Base-by-base conservation (phyloP, 768 basidiomycete species). In the Fomitopsis serialis region DNA sequence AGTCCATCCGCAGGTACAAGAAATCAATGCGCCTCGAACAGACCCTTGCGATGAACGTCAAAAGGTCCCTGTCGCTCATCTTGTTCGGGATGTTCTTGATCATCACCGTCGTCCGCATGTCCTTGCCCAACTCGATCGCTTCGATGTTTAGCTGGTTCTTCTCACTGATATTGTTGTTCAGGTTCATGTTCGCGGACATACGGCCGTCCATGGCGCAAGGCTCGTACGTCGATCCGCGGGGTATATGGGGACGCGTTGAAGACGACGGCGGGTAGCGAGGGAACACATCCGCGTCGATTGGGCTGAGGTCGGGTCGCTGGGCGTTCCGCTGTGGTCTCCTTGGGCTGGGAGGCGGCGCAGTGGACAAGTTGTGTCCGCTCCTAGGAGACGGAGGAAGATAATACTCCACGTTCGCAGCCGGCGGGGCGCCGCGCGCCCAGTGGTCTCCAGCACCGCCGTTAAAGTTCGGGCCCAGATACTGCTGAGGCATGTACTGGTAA, bases 21-120 rank as follows among this genome's bases (percentile, higher is more conserved):
- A 94, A 93, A 69, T 94, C 92, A 55, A 89, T 87, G 52, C 76
- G 76, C 40, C 87, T 74, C n/a, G 82, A 80, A 65, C 85, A 88
- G 23, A 89, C 88, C 56, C 80, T 78, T 48, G 70, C 77, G 56
- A 89, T 89, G 61, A 81, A 92, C 36, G 70, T 68, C 54, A 84
- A 73, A 61, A 91, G 64, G 58, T 91, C 87, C 62, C 74, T 77
- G 68, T 90, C 87, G 56, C 76, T 85, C 87, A 91, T 89, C 68
- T 93, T 92, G 70, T 94, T 95, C 2, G 92, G 92, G 43, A 95
- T 89, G 63, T 95, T 95, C 71, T 93, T 92, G 57, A 90, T 82
- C 88, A 91, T 92, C 45, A 92, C 84, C 25, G 91, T 92, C 32
- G 89, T 90, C 29, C 91, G 77, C 34, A 85, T 90, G 60, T 92